These are phyloP conservation scores for Thalassia testudinum DNA, from an alignment of 116 monocot genomes.

Conservation along the genomic window DNA sequence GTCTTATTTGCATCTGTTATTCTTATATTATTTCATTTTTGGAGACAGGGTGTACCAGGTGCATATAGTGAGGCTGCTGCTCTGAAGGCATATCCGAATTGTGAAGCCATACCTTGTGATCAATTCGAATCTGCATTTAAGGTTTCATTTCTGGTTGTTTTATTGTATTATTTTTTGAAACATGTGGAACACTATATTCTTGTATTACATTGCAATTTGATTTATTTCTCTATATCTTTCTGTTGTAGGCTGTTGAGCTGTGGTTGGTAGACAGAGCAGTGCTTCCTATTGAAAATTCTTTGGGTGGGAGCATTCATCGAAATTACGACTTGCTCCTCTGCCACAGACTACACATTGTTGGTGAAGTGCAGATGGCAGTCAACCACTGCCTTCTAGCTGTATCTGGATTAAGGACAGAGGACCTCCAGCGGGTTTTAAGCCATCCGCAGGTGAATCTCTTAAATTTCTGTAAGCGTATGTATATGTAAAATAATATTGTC, in stretches of 20 bases:
- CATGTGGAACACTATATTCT: background rate
- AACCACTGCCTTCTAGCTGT: constrained; percentile 58
- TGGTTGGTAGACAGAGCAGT: constrained; percentile 76
- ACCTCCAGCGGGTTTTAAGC: constrained; percentile 52
- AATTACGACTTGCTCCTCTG: constrained; percentile 72
- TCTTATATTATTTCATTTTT: constrained; percentile 4
- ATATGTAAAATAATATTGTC: background rate
- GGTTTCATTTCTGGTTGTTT: constrained; percentile 18
- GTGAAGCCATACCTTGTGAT: constrained; percentile 69
- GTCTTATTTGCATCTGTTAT: background rate
- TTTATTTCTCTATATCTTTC: background rate
- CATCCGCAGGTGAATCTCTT: constrained; percentile 40
- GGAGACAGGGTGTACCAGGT: constrained; percentile 53
- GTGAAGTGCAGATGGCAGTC: constrained; percentile 53
- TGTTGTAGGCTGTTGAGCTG: constrained; percentile 58
- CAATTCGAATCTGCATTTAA: constrained; percentile 75
- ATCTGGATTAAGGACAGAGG: constrained; percentile 43
- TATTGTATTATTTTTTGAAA: background rate
- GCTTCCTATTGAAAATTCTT: constrained; percentile 74
- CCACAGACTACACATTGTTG: constrained; percentile 69
- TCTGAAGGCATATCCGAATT: constrained; percentile 63
- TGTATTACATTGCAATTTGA: background rate
- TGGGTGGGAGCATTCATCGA: constrained; percentile 62
- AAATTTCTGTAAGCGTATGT: too few relatives aligned
- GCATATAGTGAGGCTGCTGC: constrained; percentile 74